phyloP scores from a whole-genome alignment of 345 rosid species.

The Rhodamnia rubescens region DNA sequence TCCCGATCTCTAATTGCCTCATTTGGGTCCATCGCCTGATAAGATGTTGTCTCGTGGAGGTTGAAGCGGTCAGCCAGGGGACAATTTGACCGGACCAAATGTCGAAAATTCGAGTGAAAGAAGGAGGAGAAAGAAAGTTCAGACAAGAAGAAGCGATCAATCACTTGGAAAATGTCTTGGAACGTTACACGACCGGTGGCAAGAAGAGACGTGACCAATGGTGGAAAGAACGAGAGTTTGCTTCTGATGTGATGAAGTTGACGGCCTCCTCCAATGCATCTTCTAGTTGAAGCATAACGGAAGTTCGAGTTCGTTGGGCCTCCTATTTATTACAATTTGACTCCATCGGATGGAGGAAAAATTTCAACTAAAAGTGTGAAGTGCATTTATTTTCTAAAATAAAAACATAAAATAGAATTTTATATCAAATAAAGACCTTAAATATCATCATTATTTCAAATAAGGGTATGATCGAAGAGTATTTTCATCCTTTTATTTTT shows the following conservation, averaged over 20 bases:
- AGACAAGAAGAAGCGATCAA: background rate
- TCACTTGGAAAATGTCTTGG: background rate
- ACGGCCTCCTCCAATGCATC: background rate
- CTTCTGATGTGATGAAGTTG: background rate
- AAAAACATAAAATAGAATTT: too few species aligned
- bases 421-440: too few species aligned
- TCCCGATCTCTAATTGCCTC: too few species aligned
- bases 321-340: background rate
- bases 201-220: background rate
- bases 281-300: background rate
- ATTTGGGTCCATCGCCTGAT: background rate
- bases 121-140: background rate
- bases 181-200: too few species aligned
- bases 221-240: background rate
- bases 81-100: background rate
- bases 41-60: background rate
- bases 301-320: background rate
- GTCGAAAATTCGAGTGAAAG: background rate
- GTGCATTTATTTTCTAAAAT: too few species aligned
- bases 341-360: background rate
- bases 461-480: too few species aligned
- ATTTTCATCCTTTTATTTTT: too few species aligned
- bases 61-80: background rate
- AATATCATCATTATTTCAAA: too few species aligned
- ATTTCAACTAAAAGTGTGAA: too few species aligned